Conservation (phyloP, 2,329 filamentous ascomycete genomes). For the Aspergillus niger region DNA sequence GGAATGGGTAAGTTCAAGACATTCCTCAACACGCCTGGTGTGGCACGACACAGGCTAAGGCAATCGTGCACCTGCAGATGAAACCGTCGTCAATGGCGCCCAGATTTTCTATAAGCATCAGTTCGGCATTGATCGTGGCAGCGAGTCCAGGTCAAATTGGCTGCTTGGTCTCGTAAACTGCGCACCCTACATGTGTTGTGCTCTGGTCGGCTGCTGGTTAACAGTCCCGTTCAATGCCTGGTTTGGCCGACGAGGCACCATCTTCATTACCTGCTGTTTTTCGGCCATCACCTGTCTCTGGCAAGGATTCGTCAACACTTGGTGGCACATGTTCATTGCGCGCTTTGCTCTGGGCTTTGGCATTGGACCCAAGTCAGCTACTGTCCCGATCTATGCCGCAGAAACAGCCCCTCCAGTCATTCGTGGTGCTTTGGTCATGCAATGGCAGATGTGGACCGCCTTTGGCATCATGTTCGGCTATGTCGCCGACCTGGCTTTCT, state of each 20-base stretch:
- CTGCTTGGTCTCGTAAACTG: slow-evolving; percentile 64
- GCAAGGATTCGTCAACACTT: slow-evolving; percentile 68
- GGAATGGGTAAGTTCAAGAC: slow-evolving; percentile 56
- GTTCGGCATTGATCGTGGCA: slow-evolving; percentile 57
- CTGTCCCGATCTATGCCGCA: slow-evolving; percentile 75
- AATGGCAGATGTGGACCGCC: slow-evolving; percentile 67
- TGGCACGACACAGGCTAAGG: slow-evolving; percentile 1
- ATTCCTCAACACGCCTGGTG: too few species aligned
- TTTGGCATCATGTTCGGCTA: slow-evolving; percentile 60
- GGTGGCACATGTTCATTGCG: slow-evolving; percentile 70
- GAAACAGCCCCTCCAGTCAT: slow-evolving; percentile 71
- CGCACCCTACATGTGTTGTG: slow-evolving; percentile 62
- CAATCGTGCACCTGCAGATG: slow-evolving; percentile 48
- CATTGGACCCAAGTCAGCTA: slow-evolving; percentile 74
- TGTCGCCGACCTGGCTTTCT: slow-evolving; percentile 63
- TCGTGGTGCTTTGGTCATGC: slow-evolving; percentile 77
- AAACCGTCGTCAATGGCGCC: slow-evolving; percentile 69
- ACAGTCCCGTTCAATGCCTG: slow-evolving; percentile 70
- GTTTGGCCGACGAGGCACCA: slow-evolving; percentile 72
- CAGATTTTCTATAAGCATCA: slow-evolving; percentile 65
- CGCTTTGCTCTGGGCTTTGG: slow-evolving; percentile 75
- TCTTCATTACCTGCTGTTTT: slow-evolving; percentile 74
- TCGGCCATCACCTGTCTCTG: slow-evolving; percentile 58
- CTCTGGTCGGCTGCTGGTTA: slow-evolving; percentile 70
- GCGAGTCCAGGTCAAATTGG: slow-evolving; percentile 54